Conservation (phyloP, 306 rosid species). For the Rubus parviflorus region DNA sequence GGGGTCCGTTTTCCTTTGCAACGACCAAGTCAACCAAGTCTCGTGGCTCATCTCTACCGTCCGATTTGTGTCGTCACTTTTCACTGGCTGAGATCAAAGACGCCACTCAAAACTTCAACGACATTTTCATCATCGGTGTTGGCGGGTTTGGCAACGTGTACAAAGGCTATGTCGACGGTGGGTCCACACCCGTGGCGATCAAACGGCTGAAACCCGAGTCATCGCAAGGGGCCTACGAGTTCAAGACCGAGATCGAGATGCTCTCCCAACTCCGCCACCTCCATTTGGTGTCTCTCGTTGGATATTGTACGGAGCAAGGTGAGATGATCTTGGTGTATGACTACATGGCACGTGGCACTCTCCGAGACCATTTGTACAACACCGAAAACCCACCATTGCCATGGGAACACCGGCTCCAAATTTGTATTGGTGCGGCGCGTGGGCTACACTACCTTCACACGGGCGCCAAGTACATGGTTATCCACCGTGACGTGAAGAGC, state of each 20-base stretch:
- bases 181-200: slow-evolving; percentile 1
- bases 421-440: slow-evolving; percentile 15
- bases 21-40: slow-evolving; percentile 1
- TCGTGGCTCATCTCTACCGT: not conserved
- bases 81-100: slow-evolving; percentile 24
- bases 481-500: slow-evolving; percentile 24
- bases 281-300: slow-evolving; percentile 25
- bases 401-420: slow-evolving; percentile 22
- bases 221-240: slow-evolving; percentile 25
- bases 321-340: slow-evolving; percentile 35
- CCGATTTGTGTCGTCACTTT: slow-evolving; percentile 23
- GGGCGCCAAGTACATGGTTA: slow-evolving; percentile 3
- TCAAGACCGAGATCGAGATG: slow-evolving; percentile 26
- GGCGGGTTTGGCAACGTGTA: slow-evolving; percentile 33
- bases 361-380: slow-evolving; percentile 14
- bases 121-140: not conserved
- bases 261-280: slow-evolving; percentile 22
- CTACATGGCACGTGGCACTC: slow-evolving; percentile 16
- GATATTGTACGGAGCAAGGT: slow-evolving; percentile 13
- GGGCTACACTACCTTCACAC: slow-evolving; percentile 23
- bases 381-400: not conserved
- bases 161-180: slow-evolving; percentile 8
- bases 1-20: not conserved
- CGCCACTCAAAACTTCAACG: slow-evolving; percentile 27
- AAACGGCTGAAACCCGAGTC: slow-evolving; percentile 27